A percentile compares a stretch with the other conserved stretches of the same genome.
These are phyloP conservation scores for Ascochyta pisi DNA, from an alignment of 2,329 filamentous ascomycete species.

Conservation along the genomic window DNA sequence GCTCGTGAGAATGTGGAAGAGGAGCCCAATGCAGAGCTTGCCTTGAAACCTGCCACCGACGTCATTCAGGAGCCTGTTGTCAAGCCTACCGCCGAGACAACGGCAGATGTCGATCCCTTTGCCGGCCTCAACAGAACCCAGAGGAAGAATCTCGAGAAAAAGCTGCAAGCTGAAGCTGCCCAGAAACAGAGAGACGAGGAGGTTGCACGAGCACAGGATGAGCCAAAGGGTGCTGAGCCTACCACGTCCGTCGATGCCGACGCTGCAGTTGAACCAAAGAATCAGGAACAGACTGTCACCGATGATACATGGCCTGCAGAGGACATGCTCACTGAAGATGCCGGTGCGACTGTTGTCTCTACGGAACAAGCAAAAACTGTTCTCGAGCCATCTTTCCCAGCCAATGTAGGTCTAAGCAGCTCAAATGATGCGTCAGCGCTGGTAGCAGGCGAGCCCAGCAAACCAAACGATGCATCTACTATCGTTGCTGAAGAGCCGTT, in stretches of 20 bases:
- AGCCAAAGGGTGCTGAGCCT: neutral
- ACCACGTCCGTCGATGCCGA: neutral
- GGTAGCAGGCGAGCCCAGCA: neutral
- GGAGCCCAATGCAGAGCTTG: neutral
- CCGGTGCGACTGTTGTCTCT: neutral
- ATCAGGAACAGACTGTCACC: neutral
- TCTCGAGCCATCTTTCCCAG: neutral
- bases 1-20: neutral
- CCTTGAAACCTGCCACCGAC: neutral
- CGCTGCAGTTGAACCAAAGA: neutral
- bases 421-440: neutral
- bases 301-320: conserved; percentile 14
- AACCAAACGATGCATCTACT: too few relatives aligned
- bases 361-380: neutral
- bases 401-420: neutral
- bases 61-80: neutral
- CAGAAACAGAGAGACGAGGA: conserved; percentile 19
- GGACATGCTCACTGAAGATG: conserved; percentile 16
- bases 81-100: neutral
- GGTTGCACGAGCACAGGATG: neutral
- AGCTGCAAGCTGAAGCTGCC: conserved; percentile 47
- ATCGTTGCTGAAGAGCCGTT: neutral
- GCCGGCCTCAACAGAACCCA: conserved; percentile 37
- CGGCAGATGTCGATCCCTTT: conserved; percentile 29
- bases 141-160: conserved; percentile 41